Conservation (phyloP, 352 stramenopile species). For the Globisporangium canariense region DNA sequence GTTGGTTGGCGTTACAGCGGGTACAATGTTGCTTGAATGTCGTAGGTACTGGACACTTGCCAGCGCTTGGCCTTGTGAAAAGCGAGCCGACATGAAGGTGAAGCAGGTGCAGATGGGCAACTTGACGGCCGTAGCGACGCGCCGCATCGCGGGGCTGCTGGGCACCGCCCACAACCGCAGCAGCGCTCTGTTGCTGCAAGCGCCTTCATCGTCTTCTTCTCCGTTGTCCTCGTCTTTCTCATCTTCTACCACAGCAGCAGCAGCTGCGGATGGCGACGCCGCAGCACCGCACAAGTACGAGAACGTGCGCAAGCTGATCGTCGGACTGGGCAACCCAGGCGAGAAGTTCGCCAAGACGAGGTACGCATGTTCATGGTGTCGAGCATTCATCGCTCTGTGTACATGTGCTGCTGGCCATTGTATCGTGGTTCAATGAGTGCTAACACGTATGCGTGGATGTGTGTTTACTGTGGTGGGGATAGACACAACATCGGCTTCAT, state of each 20-base stretch:
- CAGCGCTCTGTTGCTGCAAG: conserved; percentile 1
- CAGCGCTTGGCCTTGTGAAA: neutral
- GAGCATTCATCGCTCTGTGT: neutral
- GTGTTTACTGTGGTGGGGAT: conserved; percentile 1
- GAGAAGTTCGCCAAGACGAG: conserved; percentile 79
- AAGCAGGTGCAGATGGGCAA: conserved; percentile 14
- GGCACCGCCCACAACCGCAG: neutral
- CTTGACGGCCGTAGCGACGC: neutral
- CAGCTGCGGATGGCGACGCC: neutral
- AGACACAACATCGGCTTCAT: conserved; percentile 82
- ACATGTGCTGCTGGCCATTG: neutral
- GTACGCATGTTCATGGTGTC: conserved; percentile 19
- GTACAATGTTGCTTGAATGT: neutral
- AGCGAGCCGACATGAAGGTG: neutral
- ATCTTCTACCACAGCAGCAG: neutral
- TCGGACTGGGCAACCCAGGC: conserved; percentile 82
- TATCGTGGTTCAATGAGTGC: neutral
- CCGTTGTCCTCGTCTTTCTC: neutral
- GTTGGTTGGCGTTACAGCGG: neutral
- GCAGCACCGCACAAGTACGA: conserved; percentile 39
- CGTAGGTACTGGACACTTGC: neutral
- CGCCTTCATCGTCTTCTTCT: neutral
- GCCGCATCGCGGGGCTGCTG: conserved; percentile 4
- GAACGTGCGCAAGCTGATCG: conserved; percentile 75
- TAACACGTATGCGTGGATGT: neutral